Evolutionary conservation across 1,284 basidiomycete species (phyloP), one percentile per base, ranked within the genome.

Genomic region (Erythrobasidium hasegawianum): DNA sequence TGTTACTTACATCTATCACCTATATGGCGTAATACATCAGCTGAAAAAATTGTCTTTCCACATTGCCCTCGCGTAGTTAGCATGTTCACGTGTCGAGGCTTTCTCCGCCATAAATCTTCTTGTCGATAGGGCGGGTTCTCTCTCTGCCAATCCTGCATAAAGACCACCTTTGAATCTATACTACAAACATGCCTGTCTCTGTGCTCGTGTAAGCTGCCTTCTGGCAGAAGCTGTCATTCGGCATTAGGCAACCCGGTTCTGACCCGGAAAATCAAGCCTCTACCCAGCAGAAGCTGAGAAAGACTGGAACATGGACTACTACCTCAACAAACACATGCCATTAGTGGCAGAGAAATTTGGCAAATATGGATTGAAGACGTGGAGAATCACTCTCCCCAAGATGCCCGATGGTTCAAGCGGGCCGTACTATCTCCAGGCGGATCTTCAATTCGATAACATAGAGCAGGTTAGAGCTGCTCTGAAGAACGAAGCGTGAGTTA

Each of bases 221-320:
- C 33, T 33, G 33, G 11, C 33, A 33, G 5, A 4, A 33, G 33
- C 33, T 33, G 33, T 33, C 33, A 33, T 33, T 33, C 33, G 33
- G 33, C 33, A 33, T 33, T 33, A 33, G 33, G 33, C 33, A 11
- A 33, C 5, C 33, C 33, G 33, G 33, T 33, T 5, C 33, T 33
- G 33, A 33, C 33, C 33, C 33, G 33, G 5, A 33, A 33, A n/a
- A 5, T 47, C n/a, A n/a, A 47, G 43, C 5, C 43, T 47, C n/a
- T 47, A 47, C 14, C 43, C 43, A 24, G 43, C 43, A n/a, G 43
- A 47, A 24, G 43, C 43, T 47, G 43, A 47, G 14, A 5, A 47
- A 14, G 43, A 47, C 7, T 47, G 43, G 43, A 47, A 47, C 7
- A 47, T 47, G 43, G 43, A 47, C 43, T 47, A 47, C 43, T 47